Evolutionary conservation across 1,139 yeast species (phyloP), one percentile per base, ranked within the genome.

Genomic region (Geotrichum citri-aurantii): DNA sequence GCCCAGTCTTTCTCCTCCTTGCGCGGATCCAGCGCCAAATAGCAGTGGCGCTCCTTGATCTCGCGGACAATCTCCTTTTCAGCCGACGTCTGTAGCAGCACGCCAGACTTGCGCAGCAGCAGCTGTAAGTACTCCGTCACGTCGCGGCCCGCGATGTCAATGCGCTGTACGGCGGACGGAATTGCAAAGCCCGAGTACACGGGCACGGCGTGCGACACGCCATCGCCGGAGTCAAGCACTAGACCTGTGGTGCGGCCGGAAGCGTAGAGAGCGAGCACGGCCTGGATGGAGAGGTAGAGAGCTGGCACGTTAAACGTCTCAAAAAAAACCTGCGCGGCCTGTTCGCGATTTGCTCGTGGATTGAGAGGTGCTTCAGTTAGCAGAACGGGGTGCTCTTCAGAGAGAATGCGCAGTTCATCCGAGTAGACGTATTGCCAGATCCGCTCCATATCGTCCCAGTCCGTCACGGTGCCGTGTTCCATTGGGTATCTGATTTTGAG

Each of bases 181-280:
- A 92, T 71, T 7, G 93, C 79, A 71, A 89, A 91, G 4, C 98
- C 98, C 61, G 90, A 93, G 71, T 81, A 92, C 0, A 93, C 90
- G 0, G 98, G 97, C 0, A 90, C 96, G 8, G 89, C 80, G 69
- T 88, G 93, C 51, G 88, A 82, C 26, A 90, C 96, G 2, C 97
- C 97, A 69, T 92, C 98, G 3, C 98, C 98, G 47, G 88, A 82
- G 70, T 92, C 97, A 14, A 92, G 71, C 11, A 90, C 96, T 48
- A 89, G 81, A 0, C 98, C 98, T 0, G 96, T 91, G 2, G 97
- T 92, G 65, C 91, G 76, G 0, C 98, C 98, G 2, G 89, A 81
- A 0, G 97, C 92, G 73, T 92, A 92, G 42, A 92, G 75, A 1
- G 97, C 82, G 57, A 92, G 75, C 14, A 91, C 92, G 0, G 96